Evolutionary conservation across 495 filamentous ascomycete genomes (phyloP), one percentile per base, ranked within the genome.

Genomic region (Aspergillus biplanus): DNA sequence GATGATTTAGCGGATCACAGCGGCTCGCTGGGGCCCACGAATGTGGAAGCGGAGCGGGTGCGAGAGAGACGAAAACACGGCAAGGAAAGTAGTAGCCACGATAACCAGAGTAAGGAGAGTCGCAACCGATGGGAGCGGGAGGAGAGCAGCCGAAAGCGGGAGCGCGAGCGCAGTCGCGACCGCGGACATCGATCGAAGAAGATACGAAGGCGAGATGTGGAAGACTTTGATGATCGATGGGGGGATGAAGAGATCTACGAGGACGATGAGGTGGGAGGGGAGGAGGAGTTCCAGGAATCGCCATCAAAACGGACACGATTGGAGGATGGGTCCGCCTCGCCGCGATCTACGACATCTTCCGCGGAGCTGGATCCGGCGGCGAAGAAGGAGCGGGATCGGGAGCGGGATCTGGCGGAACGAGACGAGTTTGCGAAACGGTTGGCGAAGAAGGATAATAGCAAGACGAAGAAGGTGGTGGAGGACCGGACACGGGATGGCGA

Each of bases 351-450:
- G 11, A 73, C 76, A 13, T 56, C 52, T 39, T 78, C 82, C 1
- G 80, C 80, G 9, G 85, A 88, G 48, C 67, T 85, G 46, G 87
- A 90, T 68, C 86, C 89, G 33, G 81, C 85, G 52, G 80, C 80
- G 18, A 77, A 78, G 35, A 78, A 80, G 48, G 86, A 89, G 63
- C 71, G 75, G 37, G 85, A 86, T 35, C 81, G 84, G 15, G 75
- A 84, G 65, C 82, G 81, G 47, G 91, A 94, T 68, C 77, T 88
- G 9, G 83, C 83, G 52, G 91, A 93, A 68, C 78, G 89, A 65
- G 87, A 91, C 58, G 90, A 90, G 54, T 91, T 95, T 61, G 86
- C 90, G 13, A 88, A 87, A 62, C 83, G 91, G 54, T 74, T 95
- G 61, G 87, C 85, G 56, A 79, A 81, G 16, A 90, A 89, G 67